phyloP scores from a whole-genome alignment of 2,329 filamentous ascomycete species.

The Annulohypoxylon truncatum region DNA sequence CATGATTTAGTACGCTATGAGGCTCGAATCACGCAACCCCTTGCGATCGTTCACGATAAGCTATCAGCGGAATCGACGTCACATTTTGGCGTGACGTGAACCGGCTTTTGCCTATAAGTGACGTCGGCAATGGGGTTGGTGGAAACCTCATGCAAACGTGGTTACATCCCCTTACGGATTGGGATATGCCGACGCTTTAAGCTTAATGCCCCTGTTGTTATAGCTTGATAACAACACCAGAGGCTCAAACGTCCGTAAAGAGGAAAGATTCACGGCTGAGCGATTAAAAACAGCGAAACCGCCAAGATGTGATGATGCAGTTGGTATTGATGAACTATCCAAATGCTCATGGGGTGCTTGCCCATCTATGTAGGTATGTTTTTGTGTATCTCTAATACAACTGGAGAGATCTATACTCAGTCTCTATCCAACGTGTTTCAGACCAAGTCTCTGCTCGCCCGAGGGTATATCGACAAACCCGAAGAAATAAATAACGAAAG shows the following conservation, averaged over 20 bases:
- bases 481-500: conserved; percentile 26
- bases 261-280: neutral
- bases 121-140: neutral
- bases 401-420: conserved; percentile 23
- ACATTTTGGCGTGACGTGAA: neutral
- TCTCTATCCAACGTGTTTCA: conserved; percentile 29
- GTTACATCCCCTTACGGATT: conserved; percentile 24
- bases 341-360: conserved; percentile 24
- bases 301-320: conserved; percentile 4
- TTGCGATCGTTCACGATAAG: neutral
- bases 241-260: neutral
- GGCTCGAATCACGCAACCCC: conserved; percentile 2
- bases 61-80: neutral
- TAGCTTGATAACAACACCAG: neutral
- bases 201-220: neutral
- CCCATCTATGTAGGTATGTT: conserved; percentile 17
- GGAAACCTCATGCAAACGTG: conserved; percentile 1
- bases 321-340: conserved; percentile 25
- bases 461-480: conserved; percentile 36
- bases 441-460: conserved; percentile 3
- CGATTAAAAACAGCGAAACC: no score
- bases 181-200: neutral
- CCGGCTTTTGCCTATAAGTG: conserved; percentile 6
- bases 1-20: neutral
- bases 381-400: conserved; percentile 13